Conservation (phyloP, 306 rosid species). For the Vigna angularis region DNA sequence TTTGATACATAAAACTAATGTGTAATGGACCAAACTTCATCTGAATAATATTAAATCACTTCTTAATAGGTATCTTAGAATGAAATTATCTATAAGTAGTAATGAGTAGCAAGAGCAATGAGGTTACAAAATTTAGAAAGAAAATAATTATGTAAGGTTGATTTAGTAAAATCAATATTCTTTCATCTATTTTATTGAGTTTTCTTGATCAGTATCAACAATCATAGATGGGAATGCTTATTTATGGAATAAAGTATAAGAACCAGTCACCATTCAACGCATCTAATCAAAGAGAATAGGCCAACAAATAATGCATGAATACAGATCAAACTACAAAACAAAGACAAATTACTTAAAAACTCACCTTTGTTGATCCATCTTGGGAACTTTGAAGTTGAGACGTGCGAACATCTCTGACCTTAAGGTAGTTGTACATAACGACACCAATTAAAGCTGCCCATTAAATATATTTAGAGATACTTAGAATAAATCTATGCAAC, state of each 20-base stretch:
- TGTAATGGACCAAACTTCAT: background rate
- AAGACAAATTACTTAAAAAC: slow-evolving; percentile 33
- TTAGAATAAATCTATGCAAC: slow-evolving; percentile 32
- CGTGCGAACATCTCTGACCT: slow-evolving; percentile 82
- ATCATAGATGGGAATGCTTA: no score
- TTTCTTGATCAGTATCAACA: no score
- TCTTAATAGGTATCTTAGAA: background rate
- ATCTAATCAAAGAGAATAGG: background rate
- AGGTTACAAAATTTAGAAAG: no score
- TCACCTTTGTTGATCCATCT: slow-evolving; percentile 68
- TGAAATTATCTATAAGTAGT: no score
- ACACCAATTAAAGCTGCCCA: slow-evolving; percentile 87
- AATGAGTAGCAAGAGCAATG: no score
- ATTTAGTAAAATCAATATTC: no score
- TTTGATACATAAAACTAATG: slow-evolving; percentile 27
- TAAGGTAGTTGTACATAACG: slow-evolving; percentile 90
- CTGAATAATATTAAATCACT: background rate
- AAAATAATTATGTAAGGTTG: no score
- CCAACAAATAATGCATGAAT: slow-evolving; percentile 23
- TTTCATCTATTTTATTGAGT: no score
- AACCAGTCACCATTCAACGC: slow-evolving; percentile 8
- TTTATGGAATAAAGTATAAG: background rate
- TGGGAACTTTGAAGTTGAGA: slow-evolving; percentile 76
- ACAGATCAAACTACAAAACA: slow-evolving; percentile 38
- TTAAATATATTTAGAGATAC: slow-evolving; percentile 24